Evolutionary conservation across 1,284 basidiomycete genomes (phyloP).

Genomic region (Rhizoctonia solani): DNA sequence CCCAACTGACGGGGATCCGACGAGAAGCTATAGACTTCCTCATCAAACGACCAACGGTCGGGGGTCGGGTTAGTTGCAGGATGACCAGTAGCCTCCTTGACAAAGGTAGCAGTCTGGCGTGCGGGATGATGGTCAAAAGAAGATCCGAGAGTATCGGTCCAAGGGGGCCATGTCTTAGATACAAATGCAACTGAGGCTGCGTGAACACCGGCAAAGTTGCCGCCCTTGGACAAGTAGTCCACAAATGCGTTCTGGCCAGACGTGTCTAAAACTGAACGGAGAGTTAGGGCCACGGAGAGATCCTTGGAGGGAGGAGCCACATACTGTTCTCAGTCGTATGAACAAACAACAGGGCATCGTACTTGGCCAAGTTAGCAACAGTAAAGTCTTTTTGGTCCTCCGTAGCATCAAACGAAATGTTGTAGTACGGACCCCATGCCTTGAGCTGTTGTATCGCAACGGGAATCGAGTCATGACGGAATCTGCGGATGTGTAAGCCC

Average conservation of each 20-base stretch:
- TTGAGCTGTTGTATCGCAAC: slow-evolving; percentile 63
- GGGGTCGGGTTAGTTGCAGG: slow-evolving; percentile 69
- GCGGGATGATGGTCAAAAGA: slow-evolving; percentile 53
- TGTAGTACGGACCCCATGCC: slow-evolving; percentile 50
- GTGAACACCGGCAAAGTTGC: slow-evolving; percentile 72
- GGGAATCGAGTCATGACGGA: slow-evolving; percentile 69
- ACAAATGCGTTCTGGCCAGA: slow-evolving; percentile 64
- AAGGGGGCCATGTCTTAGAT: slow-evolving; percentile 55
- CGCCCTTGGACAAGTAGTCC: slow-evolving; percentile 67
- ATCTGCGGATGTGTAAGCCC: slow-evolving; percentile 41
- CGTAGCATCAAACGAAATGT: slow-evolving; percentile 64
- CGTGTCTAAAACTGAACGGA: slow-evolving; percentile 38
- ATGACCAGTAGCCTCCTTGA: slow-evolving; percentile 61
- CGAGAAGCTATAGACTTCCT: slow-evolving; percentile 79
- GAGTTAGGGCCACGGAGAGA: too few relatives aligned
- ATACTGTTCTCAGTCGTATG: slow-evolving; percentile 56
- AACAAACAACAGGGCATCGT: slow-evolving; percentile 72
- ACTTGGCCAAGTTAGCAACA: slow-evolving; percentile 57
- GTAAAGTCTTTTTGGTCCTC: slow-evolving; percentile 66
- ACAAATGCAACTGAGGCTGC: slow-evolving; percentile 69
- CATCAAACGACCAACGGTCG: slow-evolving; percentile 61
- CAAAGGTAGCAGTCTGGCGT: slow-evolving; percentile 53
- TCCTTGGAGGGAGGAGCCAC: slow-evolving; percentile 45
- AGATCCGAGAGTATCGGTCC: slow-evolving; percentile 57
- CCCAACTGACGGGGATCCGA: slow-evolving; percentile 71